These are phyloP conservation scores for Starmera caribaea DNA, from an alignment of 805 yeast species.

Conservation along the genomic window DNA sequence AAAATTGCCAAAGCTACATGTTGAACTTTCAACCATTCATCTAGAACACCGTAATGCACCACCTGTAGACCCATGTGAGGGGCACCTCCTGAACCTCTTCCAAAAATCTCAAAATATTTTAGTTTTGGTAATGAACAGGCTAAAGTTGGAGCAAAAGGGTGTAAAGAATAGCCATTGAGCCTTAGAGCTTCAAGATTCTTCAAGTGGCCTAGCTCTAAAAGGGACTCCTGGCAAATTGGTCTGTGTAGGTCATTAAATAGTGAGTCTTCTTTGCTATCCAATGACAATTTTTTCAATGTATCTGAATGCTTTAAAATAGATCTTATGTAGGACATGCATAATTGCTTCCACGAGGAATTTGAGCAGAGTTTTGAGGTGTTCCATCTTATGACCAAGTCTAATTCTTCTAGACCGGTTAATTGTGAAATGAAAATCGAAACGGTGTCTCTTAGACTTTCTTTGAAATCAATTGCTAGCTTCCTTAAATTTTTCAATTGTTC, in stretches of 20 bases:
- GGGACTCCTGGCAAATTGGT: slow-evolving; percentile 16
- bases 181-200: slow-evolving; percentile 27
- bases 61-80: slow-evolving; percentile 47
- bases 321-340: slow-evolving; percentile 10
- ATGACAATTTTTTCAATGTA: slow-evolving; percentile 24
- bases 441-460: slow-evolving; percentile 32
- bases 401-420: slow-evolving; percentile 19
- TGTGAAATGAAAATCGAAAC: slow-evolving; percentile 25
- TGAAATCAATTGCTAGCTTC: slow-evolving; percentile 27
- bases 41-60: slow-evolving; percentile 42
- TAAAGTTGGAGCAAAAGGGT: slow-evolving; percentile 20
- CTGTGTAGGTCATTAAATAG: slow-evolving; percentile 22
- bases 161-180: slow-evolving; percentile 27
- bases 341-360: slow-evolving; percentile 12
- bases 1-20: slow-evolving; percentile 38
- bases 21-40: slow-evolving; percentile 48
- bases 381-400: slow-evolving; percentile 33
- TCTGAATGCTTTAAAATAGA: slow-evolving; percentile 12
- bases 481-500: slow-evolving; percentile 18
- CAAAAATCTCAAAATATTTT: slow-evolving; percentile 33
- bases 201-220: slow-evolving; percentile 13
- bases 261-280: slow-evolving; percentile 32
- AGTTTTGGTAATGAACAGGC: slow-evolving; percentile 18
- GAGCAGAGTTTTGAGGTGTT: slow-evolving; percentile 24
- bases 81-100: slow-evolving; percentile 40